Base-by-base conservation (phyloP, 139 green algal species). In the Chlorella sp. region DNA sequence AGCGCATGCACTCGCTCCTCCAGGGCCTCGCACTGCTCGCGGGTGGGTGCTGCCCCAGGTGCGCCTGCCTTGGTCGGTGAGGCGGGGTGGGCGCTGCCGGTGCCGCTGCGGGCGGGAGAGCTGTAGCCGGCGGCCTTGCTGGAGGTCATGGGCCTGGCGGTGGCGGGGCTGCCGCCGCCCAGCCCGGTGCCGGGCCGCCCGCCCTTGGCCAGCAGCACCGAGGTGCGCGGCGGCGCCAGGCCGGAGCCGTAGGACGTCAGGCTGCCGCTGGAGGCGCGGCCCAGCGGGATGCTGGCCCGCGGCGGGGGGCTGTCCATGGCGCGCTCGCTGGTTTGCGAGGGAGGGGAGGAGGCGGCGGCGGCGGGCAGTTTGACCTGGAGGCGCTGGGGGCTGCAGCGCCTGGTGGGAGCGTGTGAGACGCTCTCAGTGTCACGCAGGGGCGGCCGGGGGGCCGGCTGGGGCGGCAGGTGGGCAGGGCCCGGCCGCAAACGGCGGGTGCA, bases 1-100 rank as follows among this genome's bases (percentile, higher is more conserved):
- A 95, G 73, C n/a, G 85, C 78, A 68, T 98, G 92, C 64, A 97
- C 94, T 68, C 94, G 93, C 68, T 90, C 92, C 80, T 98, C 95
- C 39, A 95, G 84, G 1, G 90, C 92, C 5, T 79, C 67, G 88
- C 86, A 91, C 69, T 88, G 85, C 84, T 95, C 91, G 91, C 94
- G 51, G 92, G 93, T 0, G 1, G 74, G 32, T 41, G 55, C 11
- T 18, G 34, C n/a, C 56, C n/a, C 21, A 21, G 7, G 55, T 3
- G 21, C 17, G 28, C 30, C 74, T 63, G 74, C 32, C 30, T 36
- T 55, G 73, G 16, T 23, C 26, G 5, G 70, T 20, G 70, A 36
- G 26, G 26, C 26, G 11, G 70, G 26, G 39, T 28, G 39, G 26
- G 36, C 25, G 55, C n/a, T 18, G 56, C 38, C 11, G 36, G 30